These are phyloP conservation scores for Biscogniauxia marginata DNA, from an alignment of 2,329 filamentous ascomycete species.

Conservation along the genomic window DNA sequence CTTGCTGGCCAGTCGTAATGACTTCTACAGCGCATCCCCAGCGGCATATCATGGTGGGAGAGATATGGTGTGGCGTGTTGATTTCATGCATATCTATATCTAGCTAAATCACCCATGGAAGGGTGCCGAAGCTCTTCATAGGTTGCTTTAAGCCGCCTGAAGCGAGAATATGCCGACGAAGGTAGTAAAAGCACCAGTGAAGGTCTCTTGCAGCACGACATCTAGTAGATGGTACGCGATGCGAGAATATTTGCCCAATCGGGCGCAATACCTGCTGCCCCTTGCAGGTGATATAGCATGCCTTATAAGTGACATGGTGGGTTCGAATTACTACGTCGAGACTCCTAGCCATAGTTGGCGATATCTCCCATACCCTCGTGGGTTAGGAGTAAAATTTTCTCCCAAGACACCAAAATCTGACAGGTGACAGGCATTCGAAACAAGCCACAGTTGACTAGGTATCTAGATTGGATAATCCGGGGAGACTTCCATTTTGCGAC, in stretches of 20 bases:
- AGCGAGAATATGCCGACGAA: neutral
- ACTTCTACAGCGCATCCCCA: neutral
- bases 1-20: neutral
- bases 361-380: neutral
- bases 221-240: neutral
- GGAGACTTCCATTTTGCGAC: neutral
- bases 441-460: neutral
- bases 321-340: neutral
- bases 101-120: neutral
- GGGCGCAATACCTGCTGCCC: neutral
- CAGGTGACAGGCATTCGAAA: neutral
- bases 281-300: neutral
- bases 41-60: neutral
- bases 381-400: neutral
- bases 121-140: neutral
- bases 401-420: neutral
- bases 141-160: neutral
- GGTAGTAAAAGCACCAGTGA: neutral
- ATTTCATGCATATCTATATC: neutral
- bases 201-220: neutral
- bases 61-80: neutral
- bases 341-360: neutral
- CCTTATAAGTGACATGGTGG: neutral
- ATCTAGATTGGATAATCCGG: neutral
- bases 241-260: neutral